Base-by-base conservation (phyloP, 208 protist species). In the Eutreptiella sp. region DNA sequence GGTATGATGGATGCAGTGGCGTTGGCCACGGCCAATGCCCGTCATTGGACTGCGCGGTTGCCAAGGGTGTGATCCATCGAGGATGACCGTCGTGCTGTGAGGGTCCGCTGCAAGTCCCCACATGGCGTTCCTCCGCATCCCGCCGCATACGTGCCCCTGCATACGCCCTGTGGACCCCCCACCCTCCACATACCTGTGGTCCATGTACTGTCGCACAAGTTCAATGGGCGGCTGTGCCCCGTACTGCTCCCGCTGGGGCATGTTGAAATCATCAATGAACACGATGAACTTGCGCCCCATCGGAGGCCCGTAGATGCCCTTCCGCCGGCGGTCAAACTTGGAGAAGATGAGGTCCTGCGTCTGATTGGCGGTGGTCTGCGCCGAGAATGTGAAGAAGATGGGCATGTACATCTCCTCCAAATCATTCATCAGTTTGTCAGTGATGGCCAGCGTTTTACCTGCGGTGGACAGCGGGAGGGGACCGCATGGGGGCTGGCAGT, bases 211-310 rank as follows among this genome's bases (percentile, higher is more conserved):
- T 21, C 96, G 88, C 38, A 99, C 63, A 60, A 99, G 82, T 68
- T 99, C 96, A 69, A 99, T 96, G 16, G 96, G 94, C 27, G 94
- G 94, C 77, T 99, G 96, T n/a, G 96, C 94, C 29, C 91, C 91
- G 72, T 96, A 98, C 71, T 94, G 77, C 73, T 99, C 95, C 53
- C 85, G 84, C 45, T 83, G 70, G 1, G 97, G 97, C 96, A 99
- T 99, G 72, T 99, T 98, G 63, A 98, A 77, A 70, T 99, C 96
- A 75, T 99, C 97, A 38, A 98, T 79, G 32, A 99, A 84, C 33
- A 99, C 83, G 23, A 96, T 77, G 61, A 96, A 91, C 63, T 88
- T 85, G 72, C 95, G 95, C 63, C 96, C 95, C n/a, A 91, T 63
- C 28, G 92, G 90, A 4, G 96, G 93, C 36, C 94, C 95, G 77